phyloP scores from a whole-genome alignment of 2,329 filamentous ascomycete genomes.

The Exophiala sp. region DNA sequence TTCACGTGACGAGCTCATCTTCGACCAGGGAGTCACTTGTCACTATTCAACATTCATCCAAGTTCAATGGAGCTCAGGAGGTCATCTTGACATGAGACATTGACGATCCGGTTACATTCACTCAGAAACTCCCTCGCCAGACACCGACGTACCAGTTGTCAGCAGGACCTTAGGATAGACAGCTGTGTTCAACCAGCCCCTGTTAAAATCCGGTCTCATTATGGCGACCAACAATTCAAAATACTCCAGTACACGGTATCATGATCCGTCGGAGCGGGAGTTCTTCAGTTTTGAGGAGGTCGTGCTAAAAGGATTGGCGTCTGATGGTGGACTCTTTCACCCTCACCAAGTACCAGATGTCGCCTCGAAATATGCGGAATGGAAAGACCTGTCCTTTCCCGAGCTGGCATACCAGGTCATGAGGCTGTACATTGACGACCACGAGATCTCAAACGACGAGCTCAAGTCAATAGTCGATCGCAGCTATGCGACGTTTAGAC shows the following conservation, averaged over 20 bases:
- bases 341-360: constrained; percentile 71
- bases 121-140: too few relatives aligned
- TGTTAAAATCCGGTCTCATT: not conserved
- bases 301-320: constrained; percentile 79
- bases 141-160: too few relatives aligned
- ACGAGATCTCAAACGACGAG: constrained; percentile 74
- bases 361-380: constrained; percentile 60
- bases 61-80: too few relatives aligned
- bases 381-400: constrained; percentile 71
- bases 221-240: constrained; percentile 21
- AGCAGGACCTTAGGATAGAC: too few relatives aligned
- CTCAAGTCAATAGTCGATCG: constrained; percentile 75
- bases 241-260: constrained; percentile 22
- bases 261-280: constrained; percentile 15
- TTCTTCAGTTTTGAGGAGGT: constrained; percentile 87
- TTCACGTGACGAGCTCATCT: not conserved
- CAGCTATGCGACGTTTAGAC: constrained; percentile 86
- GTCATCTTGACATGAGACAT: too few relatives aligned
- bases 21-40: not conserved
- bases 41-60: too few relatives aligned
- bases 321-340: constrained; percentile 83
- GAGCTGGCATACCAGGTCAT: constrained; percentile 81
- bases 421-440: constrained; percentile 75
- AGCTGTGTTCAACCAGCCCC: too few relatives aligned
- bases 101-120: too few relatives aligned